Conservation (phyloP, 2,329 filamentous ascomycete species). For the Drechslera avenae region DNA sequence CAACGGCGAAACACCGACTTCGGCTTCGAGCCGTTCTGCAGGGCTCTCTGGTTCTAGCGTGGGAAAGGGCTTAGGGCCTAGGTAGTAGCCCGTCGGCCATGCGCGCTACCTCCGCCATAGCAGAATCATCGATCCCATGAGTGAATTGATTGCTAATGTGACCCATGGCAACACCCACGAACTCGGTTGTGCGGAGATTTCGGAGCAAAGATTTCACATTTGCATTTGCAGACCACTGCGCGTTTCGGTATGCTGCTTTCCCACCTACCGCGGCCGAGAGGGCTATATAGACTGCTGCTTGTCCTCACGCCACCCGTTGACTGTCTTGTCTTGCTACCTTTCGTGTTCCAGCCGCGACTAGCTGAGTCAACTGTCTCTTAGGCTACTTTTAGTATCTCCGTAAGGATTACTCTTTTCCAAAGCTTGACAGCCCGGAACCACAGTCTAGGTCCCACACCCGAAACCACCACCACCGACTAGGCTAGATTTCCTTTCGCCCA, state of each 20-base stretch:
- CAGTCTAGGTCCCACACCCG: constrained; percentile 13
- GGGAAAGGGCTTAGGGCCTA: background rate
- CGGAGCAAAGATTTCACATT: constrained; percentile 11
- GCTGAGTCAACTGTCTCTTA: background rate
- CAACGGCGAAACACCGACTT: constrained; percentile 12
- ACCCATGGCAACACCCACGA: constrained; percentile 14
- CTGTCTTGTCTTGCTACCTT: constrained; percentile 1
- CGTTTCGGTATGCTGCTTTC: constrained; percentile 12
- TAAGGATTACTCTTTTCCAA: background rate
- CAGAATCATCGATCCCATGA: constrained; percentile 18
- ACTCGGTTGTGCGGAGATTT: constrained; percentile 11
- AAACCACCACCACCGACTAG: constrained; percentile 17
- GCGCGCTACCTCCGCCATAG: constrained; percentile 13
- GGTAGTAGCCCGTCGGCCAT: constrained; percentile 17
- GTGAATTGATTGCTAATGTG: constrained; percentile 27
- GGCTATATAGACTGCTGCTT: constrained; percentile 3
- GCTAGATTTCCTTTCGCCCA: constrained; percentile 24
- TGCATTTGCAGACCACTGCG: constrained; percentile 12
- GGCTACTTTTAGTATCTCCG: constrained; percentile 11
- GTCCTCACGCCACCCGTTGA: constrained; percentile 2
- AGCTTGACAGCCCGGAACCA: constrained; percentile 5
- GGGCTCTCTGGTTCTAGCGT: constrained; percentile 4
- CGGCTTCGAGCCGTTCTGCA: constrained; percentile 12
- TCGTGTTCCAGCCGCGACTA: constrained; percentile 2
- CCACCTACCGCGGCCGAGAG: constrained; percentile 12